Base-by-base conservation (phyloP, 106 monocot genomes). In the Amphibolis antarctica region DNA sequence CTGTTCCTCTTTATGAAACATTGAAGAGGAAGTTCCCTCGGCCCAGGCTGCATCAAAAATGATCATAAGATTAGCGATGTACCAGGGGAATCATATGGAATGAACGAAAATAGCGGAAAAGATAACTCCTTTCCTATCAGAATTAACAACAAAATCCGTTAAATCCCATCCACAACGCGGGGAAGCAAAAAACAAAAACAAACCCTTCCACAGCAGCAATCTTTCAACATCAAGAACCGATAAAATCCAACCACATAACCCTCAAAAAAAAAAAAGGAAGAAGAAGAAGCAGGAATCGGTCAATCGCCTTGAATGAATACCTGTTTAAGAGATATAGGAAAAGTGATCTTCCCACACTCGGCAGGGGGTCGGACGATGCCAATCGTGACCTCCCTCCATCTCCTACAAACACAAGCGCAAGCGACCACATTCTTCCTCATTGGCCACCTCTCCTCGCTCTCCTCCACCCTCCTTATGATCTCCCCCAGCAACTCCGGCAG, bases 321-420 rank as follows among this genome's bases (percentile, higher is more conserved):
- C 92, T 88, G 82, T 56, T 92, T 92, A 53, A 92, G 88, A 19
- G 84, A 85, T 28, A 74, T 77, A 30, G 85, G 88, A 65, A 92
- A 85, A 24, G 92, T 88, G 70, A 92, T 82, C 64, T 59, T 69
- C 10, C 88, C 84, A 45, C 63, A 63, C 54, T 78, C 81, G 10
- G 44, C 18, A 3, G 75, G 76, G 3, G 81, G 60, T 10, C 64
- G 25, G 51, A 87, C 76, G 53, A 85, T 65, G 30, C 22, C 78
- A 0, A 29, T 49, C 15, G 79, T 46, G 53, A 78, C 63, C 67
- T 85, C 78, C 29, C 88, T 64, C 92, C 92, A 92, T 46, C 76
- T 55, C 62, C 73, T 75, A 76, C 92, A 92, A 31, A 92, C 88
- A 66, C 84, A 72, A 42, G 92, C 88, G 69, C 75, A 88, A 46